Percentiles rank a stretch among this genome's conserved stretches.
phyloP scores from a whole-genome alignment of 352 stramenopile genomes.

The Globisporangium okanoganense region DNA sequence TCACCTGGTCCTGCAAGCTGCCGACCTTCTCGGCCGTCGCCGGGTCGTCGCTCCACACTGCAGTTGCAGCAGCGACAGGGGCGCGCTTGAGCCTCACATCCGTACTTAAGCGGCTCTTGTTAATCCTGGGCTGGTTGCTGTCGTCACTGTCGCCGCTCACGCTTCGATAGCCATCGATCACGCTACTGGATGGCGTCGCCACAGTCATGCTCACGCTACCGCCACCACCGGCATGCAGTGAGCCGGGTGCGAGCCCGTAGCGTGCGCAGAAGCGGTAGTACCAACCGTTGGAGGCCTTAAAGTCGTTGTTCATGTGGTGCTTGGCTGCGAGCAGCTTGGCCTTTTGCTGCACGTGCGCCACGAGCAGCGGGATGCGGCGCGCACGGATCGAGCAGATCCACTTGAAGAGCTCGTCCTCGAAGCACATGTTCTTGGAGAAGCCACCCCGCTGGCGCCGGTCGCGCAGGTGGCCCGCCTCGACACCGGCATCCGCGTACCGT shows the following conservation, averaged over 20 bases:
- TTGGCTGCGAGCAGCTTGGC: conserved; percentile 38
- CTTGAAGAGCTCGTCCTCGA: conserved; percentile 60
- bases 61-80: not conserved
- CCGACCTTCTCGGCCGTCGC: conserved; percentile 9
- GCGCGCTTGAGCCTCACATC: not conserved
- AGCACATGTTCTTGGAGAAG: conserved; percentile 55
- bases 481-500: conserved; percentile 53
- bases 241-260: conserved; percentile 46
- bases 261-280: conserved; percentile 74
- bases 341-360: conserved; percentile 57
- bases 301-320: conserved; percentile 38
- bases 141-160: not conserved
- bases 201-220: not conserved
- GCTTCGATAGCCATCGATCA: not conserved
- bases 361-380: conserved; percentile 40
- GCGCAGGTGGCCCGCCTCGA: conserved; percentile 21
- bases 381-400: conserved; percentile 58
- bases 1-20: conserved; percentile 18
- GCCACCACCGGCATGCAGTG: conserved; percentile 19
- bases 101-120: not conserved
- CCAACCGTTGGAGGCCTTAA: conserved; percentile 72
- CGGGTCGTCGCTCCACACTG: conserved; percentile 7
- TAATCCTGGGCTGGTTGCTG: not conserved
- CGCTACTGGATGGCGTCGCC: not conserved
- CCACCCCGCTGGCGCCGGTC: conserved; percentile 60